Evolutionary conservation across 306 rosid genomes (phyloP).

Genomic region (Prunus dulcis): DNA sequence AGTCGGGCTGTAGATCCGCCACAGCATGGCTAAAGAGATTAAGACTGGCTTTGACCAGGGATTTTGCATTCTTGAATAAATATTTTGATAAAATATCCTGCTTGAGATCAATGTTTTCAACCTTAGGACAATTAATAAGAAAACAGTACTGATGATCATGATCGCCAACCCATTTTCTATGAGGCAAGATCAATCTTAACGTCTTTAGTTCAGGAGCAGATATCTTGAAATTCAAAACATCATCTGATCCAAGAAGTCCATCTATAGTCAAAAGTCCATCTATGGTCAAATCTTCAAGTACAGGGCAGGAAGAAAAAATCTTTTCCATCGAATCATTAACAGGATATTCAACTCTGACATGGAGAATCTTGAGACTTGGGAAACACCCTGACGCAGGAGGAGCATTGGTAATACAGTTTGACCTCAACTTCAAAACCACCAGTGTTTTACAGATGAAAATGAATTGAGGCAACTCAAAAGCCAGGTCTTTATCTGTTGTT

Average conservation of each 20-base stretch:
- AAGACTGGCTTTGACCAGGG: not conserved
- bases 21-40: not conserved
- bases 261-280: not conserved
- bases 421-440: not conserved
- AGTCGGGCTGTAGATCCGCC: not conserved
- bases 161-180: too few relatives aligned
- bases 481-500: too few relatives aligned
- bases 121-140: not conserved
- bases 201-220: not conserved
- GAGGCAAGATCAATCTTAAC: not conserved
- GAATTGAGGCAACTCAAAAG: not conserved
- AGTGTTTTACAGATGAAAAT: not conserved
- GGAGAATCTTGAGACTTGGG: not conserved
- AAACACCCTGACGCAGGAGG: not conserved
- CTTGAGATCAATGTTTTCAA: not conserved
- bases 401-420: not conserved
- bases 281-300: not conserved
- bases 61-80: not conserved
- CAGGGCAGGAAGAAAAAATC: not conserved
- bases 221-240: not conserved
- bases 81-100: not conserved
- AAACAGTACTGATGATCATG: not conserved
- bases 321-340: not conserved
- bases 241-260: not conserved
- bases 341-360: not conserved